phyloP scores from a whole-genome alignment of 2,329 filamentous ascomycete species.

The Fusarium buxicola region DNA sequence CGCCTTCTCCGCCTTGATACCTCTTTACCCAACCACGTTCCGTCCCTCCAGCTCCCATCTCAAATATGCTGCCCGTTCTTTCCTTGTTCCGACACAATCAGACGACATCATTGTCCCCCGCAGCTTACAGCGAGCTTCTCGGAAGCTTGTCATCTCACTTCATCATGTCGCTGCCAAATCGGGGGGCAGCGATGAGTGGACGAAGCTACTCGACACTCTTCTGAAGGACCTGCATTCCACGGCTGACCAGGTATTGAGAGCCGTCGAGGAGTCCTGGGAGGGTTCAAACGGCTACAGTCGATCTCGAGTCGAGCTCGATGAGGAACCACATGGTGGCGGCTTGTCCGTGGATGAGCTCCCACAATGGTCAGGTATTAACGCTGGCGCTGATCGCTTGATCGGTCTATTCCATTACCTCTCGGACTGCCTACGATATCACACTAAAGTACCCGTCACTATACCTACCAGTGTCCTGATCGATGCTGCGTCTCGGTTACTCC shows the following conservation, averaged over 20 bases:
- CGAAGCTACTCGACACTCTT: constrained; percentile 69
- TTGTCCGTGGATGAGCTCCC: constrained; percentile 65
- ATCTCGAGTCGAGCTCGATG: constrained; percentile 58
- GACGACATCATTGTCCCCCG: constrained; percentile 61
- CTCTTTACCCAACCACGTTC: constrained; percentile 85
- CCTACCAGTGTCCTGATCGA: constrained; percentile 77
- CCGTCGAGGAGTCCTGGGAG: constrained; percentile 85
- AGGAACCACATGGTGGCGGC: constrained; percentile 61
- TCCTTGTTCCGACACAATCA: constrained; percentile 73
- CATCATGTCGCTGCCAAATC: constrained; percentile 86
- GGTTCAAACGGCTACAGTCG: constrained; percentile 66
- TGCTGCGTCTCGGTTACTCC: constrained; percentile 75
- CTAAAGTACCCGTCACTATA: constrained; percentile 72
- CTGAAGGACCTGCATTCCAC: constrained; percentile 76
- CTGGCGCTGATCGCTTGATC: constrained; percentile 76
- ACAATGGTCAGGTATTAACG: constrained; percentile 78
- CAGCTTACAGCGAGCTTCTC: constrained; percentile 67
- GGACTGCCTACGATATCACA: constrained; percentile 71
- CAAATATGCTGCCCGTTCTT: constrained; percentile 66
- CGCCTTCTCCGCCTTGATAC: constrained; percentile 77
- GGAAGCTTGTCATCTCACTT: constrained; percentile 75
- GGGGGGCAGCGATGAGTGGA: constrained; percentile 82
- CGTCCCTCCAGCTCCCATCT: constrained; percentile 80
- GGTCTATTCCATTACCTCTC: constrained; percentile 74
- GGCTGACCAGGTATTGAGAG: constrained; percentile 81